Evolutionary conservation across 805 yeast genomes (phyloP).

Genomic region (Pichia rugopelliculosa): DNA sequence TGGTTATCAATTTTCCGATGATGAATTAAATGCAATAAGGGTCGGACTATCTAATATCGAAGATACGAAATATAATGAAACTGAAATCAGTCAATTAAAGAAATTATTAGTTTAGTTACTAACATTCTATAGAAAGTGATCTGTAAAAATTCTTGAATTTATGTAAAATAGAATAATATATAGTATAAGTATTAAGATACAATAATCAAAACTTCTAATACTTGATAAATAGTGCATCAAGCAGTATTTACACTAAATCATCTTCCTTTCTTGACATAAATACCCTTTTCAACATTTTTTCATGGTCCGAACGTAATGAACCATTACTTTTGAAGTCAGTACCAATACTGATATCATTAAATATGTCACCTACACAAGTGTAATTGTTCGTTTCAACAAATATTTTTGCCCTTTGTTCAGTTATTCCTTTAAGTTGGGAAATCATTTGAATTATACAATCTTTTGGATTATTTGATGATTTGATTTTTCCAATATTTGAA

Average conservation of each 20-base stretch:
- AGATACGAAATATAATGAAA: slow-evolving; percentile 31
- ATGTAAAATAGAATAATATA: neutral
- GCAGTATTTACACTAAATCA: neutral
- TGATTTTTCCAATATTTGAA: slow-evolving; percentile 47
- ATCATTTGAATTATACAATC: slow-evolving; percentile 44
- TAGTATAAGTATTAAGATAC: no score
- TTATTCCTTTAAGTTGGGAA: slow-evolving; percentile 52
- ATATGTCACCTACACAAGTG: slow-evolving; percentile 8
- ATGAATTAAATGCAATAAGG: slow-evolving; percentile 23
- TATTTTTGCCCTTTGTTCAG: slow-evolving; percentile 41
- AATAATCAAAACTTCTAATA: no score
- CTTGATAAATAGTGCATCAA: no score
- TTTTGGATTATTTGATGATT: slow-evolving; percentile 42
- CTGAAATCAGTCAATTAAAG: slow-evolving; percentile 32
- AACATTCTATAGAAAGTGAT: neutral
- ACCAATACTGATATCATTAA: neutral
- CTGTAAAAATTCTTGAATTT: neutral
- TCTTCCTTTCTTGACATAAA: slow-evolving; percentile 41
- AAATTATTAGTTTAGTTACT: slow-evolving; percentile 35
- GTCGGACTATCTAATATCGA: slow-evolving; percentile 23
- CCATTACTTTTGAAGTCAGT: slow-evolving; percentile 8
- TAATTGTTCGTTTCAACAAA: slow-evolving; percentile 27
- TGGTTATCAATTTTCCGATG: slow-evolving; percentile 36
- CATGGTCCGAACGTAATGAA: slow-evolving; percentile 39
- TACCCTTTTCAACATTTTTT: slow-evolving; percentile 38